Conservation (phyloP, 2,329 filamentous ascomycete species). For the Tolypocladium tropicale region DNA sequence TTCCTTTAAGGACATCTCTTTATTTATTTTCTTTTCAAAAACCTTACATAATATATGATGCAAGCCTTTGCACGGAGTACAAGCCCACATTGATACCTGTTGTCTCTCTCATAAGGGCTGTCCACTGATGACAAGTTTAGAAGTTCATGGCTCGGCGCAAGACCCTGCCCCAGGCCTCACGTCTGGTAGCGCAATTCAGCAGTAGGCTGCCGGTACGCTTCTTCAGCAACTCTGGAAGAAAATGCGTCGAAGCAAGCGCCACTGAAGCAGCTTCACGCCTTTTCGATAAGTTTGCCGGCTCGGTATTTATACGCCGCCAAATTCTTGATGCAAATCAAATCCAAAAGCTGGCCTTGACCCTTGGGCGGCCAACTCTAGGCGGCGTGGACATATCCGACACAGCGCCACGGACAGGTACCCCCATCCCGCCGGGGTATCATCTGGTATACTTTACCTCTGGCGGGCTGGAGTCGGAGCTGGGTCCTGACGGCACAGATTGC, state of each 20-base stretch:
- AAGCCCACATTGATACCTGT: too few relatives aligned
- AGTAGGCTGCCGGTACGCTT: slow-evolving; percentile 4
- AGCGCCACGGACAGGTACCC: slow-evolving; percentile 31
- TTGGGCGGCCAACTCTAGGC: slow-evolving; percentile 36
- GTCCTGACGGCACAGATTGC: slow-evolving; percentile 48
- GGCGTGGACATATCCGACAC: slow-evolving; percentile 26
- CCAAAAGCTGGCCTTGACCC: slow-evolving; percentile 48
- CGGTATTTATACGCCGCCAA: slow-evolving; percentile 27
- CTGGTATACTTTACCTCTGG: slow-evolving; percentile 53
- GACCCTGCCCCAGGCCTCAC: neutral
- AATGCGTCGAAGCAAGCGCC: slow-evolving; percentile 9
- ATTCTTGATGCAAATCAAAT: slow-evolving; percentile 52
- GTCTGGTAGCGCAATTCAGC: neutral
- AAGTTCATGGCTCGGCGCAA: neutral
- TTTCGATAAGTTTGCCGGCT: slow-evolving; percentile 16
- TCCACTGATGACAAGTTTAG: neutral
- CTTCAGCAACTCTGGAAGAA: slow-evolving; percentile 5
- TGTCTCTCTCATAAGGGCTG: neutral
- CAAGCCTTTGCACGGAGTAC: too few relatives aligned
- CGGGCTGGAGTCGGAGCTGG: slow-evolving; percentile 42
- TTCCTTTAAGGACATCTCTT: too few relatives aligned
- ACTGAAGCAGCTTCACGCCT: slow-evolving; percentile 21
- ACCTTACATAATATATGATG: too few relatives aligned
- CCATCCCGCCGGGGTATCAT: slow-evolving; percentile 49
- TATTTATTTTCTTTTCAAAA: too few relatives aligned